phyloP scores from a whole-genome alignment of 2,329 filamentous ascomycete genomes.

The Pleoardoris graminearum region DNA sequence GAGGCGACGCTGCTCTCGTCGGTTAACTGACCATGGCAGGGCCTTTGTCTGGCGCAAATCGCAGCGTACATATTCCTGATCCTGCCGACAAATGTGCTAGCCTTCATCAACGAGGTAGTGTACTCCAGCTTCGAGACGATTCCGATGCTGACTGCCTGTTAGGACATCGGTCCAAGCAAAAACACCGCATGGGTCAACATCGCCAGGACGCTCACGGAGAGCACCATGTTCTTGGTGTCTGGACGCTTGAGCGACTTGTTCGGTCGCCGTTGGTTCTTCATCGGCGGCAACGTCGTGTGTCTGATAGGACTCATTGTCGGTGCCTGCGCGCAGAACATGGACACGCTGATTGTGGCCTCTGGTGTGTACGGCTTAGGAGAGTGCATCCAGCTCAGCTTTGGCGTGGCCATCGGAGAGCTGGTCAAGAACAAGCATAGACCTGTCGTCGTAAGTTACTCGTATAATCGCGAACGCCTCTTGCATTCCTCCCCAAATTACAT shows the following conservation, averaged over 20 bases:
- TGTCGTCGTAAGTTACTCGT: conserved; percentile 12
- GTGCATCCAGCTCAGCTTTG: conserved; percentile 18
- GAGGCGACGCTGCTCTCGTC: not conserved
- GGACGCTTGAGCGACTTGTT: conserved; percentile 18
- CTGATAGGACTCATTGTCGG: conserved; percentile 17
- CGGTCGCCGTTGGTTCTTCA: conserved; percentile 20
- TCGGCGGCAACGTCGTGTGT: conserved; percentile 16
- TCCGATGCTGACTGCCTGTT: not conserved
- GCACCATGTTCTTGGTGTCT: conserved; percentile 14
- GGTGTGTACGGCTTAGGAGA: conserved; percentile 19
- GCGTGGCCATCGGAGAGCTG: conserved; percentile 19
- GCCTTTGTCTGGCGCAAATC: conserved; percentile 15
- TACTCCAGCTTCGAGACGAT: not conserved
- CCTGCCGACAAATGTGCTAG: conserved; percentile 17
- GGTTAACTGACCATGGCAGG: not conserved
- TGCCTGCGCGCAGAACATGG: conserved; percentile 13
- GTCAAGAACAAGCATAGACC: conserved; percentile 19
- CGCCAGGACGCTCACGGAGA: conserved; percentile 14
- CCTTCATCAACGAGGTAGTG: conserved; percentile 11
- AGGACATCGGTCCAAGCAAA: conserved; percentile 15
- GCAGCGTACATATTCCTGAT: conserved; percentile 18
- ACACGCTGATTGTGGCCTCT: conserved; percentile 14
- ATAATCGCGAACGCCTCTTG: too few relatives aligned
- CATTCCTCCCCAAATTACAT: not conserved
- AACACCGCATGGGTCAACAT: conserved; percentile 16